Conservation (phyloP, 2,329 filamentous ascomycete species). For the Fusarium piperis region DNA sequence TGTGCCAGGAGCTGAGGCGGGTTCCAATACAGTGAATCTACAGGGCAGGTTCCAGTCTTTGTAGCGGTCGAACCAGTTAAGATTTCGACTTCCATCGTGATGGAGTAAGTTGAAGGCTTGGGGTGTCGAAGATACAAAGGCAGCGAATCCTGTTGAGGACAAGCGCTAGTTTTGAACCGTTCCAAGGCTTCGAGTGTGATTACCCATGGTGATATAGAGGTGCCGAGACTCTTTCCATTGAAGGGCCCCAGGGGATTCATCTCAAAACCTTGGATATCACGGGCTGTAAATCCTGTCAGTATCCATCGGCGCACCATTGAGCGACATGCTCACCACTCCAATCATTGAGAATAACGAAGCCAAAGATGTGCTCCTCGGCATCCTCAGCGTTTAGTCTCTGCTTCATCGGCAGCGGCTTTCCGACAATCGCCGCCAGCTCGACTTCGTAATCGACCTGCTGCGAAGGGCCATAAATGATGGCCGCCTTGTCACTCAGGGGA, state of each 20-base stretch:
- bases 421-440: constrained; percentile 57
- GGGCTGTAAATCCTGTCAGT: constrained; percentile 47
- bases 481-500: neutral
- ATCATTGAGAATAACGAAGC: constrained; percentile 70
- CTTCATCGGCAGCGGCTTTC: constrained; percentile 51
- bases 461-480: constrained; percentile 42
- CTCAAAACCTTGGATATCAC: constrained; percentile 70
- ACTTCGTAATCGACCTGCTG: constrained; percentile 54
- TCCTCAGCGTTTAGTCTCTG: constrained; percentile 53
- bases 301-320: rapidly evolving
- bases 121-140: constrained; percentile 47
- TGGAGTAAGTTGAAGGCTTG: constrained; percentile 49
- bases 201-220: constrained; percentile 70
- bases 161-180: constrained; percentile 56
- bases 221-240: constrained; percentile 69
- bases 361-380: constrained; percentile 69
- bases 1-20: constrained; percentile 24
- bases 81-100: constrained; percentile 44
- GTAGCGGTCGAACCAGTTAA: constrained; percentile 20
- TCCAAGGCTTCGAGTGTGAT: constrained; percentile 69
- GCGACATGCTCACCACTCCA: constrained; percentile 59
- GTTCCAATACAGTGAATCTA: constrained; percentile 20
- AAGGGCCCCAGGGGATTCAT: constrained; percentile 70
- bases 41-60: neutral
- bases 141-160: neutral